Conservation (phyloP, 176 grass and related monocot species). For the Stipa capillata region DNA sequence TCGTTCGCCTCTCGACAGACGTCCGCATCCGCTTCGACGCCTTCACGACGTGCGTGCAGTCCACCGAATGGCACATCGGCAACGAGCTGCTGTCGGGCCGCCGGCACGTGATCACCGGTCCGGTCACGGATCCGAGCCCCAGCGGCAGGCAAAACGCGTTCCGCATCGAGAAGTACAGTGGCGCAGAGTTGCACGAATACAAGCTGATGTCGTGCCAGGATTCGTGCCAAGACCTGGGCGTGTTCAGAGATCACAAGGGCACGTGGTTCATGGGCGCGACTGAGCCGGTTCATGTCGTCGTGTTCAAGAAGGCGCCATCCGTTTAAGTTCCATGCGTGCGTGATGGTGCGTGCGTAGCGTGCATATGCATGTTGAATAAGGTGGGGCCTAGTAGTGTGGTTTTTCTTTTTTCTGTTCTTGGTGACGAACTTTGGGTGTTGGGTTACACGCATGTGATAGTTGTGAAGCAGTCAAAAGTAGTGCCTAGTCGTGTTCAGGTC, state of each 20-base stretch:
- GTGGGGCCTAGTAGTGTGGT: background rate
- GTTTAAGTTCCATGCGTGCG: background rate
- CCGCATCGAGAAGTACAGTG: conserved; percentile 35
- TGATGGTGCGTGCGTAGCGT: background rate
- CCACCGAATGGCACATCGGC: conserved; percentile 45
- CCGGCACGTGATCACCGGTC: conserved; percentile 31
- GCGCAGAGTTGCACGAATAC: conserved; percentile 10
- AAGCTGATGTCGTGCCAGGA: conserved; percentile 36
- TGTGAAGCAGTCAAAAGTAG: background rate
- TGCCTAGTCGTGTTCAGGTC: no score
- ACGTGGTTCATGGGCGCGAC: conserved; percentile 23
- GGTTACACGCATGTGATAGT: background rate
- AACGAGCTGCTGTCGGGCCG: background rate
- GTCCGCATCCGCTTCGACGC: conserved; percentile 33
- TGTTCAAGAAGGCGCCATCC: conserved; percentile 22
- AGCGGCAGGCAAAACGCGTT: conserved; percentile 39
- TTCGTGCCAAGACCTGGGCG: conserved; percentile 26
- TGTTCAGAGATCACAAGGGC: background rate
- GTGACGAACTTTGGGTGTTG: background rate
- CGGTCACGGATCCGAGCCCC: background rate
- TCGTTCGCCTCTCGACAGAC: conserved; percentile 30
- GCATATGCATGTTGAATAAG: conserved; percentile 17
- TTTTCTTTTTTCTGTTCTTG: background rate
- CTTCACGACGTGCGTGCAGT: conserved; percentile 34
- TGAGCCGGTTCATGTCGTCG: conserved; percentile 1